Conservation (phyloP, 805 yeast species). For the Nematodospora valgi region DNA sequence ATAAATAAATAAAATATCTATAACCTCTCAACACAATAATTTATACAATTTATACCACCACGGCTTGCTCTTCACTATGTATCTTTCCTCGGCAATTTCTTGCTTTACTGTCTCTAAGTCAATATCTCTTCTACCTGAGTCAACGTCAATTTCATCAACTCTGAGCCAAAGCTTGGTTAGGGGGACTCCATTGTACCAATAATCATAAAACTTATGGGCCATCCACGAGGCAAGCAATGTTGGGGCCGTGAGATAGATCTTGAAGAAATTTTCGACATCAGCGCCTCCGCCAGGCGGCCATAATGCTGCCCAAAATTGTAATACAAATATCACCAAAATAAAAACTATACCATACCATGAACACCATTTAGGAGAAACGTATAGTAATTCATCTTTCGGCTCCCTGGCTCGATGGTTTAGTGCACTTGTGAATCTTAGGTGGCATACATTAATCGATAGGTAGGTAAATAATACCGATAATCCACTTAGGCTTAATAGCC, state of each 20-base stretch:
- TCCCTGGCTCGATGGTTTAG: conserved; percentile 19
- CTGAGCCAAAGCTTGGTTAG: conserved; percentile 35
- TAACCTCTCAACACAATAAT: conserved; percentile 19
- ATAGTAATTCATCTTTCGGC: conserved; percentile 27
- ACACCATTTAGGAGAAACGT: conserved; percentile 27
- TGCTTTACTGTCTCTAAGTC: conserved; percentile 52
- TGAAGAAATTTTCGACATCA: conserved; percentile 46
- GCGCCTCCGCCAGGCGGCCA: conserved; percentile 28
- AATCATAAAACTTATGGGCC: conserved; percentile 48
- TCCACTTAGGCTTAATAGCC: conserved; percentile 30
- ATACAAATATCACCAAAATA: conserved; percentile 23
- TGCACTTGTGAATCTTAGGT: conserved; percentile 27
- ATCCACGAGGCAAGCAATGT: conserved; percentile 44
- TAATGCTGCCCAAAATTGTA: conserved; percentile 39
- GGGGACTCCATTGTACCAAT: conserved; percentile 21
- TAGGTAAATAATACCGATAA: conserved; percentile 27
- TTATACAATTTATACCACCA: conserved; percentile 12
- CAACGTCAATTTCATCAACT: conserved; percentile 54
- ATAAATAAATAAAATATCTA: too few relatives aligned
- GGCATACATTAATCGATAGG: conserved; percentile 28
- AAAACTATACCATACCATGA: conserved; percentile 31
- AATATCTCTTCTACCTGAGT: conserved; percentile 57
- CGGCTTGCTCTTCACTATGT: conserved; percentile 10
- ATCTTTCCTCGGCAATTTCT: conserved; percentile 47
- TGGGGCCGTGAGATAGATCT: conserved; percentile 48